Percentiles rank a stretch among this genome's conserved stretches.
Evolutionary conservation across 257 asterid genomes (phyloP).

Genomic region (Solanum chmielewskii): DNA sequence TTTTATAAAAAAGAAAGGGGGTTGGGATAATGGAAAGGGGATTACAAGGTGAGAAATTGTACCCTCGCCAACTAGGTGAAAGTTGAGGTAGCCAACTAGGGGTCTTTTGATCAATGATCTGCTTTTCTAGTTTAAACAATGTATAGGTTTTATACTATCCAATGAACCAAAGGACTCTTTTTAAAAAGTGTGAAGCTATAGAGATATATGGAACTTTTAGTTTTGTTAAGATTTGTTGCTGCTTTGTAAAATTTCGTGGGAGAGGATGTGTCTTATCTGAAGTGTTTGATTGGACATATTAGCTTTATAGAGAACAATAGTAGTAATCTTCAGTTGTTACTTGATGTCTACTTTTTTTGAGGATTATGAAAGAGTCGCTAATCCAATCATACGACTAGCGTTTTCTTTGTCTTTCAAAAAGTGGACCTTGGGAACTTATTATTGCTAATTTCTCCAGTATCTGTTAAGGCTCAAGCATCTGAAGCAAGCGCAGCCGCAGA

Average conservation of each 20-base stretch:
- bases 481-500: constrained; percentile 40
- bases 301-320: not conserved
- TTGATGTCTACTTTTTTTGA: not conserved
- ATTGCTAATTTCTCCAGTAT: constrained; percentile 32
- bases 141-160: not conserved
- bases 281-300: not conserved
- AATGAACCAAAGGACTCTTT: not conserved
- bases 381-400: not conserved
- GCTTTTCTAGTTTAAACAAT: not conserved
- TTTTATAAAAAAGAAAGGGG: not conserved
- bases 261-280: not conserved
- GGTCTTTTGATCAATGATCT: not conserved
- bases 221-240: not conserved
- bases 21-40: not conserved
- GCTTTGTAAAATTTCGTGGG: not conserved
- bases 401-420: not conserved
- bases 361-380: not conserved
- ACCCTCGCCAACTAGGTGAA: not conserved
- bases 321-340: not conserved
- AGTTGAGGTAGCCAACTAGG: no score
- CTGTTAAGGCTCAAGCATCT: constrained; percentile 37
- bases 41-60: not conserved
- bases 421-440: not conserved
- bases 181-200: not conserved
- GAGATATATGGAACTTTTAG: not conserved